These are phyloP conservation scores for Sugiyamaella paludigena DNA, from an alignment of 1,139 yeast species.

Conservation along the genomic window DNA sequence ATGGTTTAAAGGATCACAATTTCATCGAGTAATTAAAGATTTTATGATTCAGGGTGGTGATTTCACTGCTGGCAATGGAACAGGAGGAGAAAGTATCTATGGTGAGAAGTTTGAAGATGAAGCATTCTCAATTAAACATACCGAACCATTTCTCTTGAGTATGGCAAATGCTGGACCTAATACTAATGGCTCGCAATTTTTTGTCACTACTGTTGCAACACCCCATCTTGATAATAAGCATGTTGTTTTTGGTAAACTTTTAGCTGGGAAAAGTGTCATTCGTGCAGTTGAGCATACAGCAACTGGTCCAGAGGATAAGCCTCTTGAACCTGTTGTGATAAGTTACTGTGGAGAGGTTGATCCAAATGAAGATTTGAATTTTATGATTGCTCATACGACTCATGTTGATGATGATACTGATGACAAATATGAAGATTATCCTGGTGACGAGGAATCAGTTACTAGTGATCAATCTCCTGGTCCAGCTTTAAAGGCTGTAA, in stretches of 20 bases:
- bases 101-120: slow-evolving; percentile 97
- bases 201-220: slow-evolving; percentile 77
- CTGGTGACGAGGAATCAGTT: slow-evolving; percentile 59
- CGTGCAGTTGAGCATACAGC: slow-evolving; percentile 70
- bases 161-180: slow-evolving; percentile 98
- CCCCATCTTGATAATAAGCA: slow-evolving; percentile 92
- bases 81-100: slow-evolving; percentile 93
- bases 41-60: slow-evolving; percentile 70
- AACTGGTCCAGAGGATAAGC: slow-evolving; percentile 68
- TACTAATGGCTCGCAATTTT: slow-evolving; percentile 95
- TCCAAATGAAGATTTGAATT: slow-evolving; percentile 51
- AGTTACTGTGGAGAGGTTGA: slow-evolving; percentile 79
- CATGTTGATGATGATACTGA: slow-evolving; percentile 72
- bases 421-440: slow-evolving; percentile 72
- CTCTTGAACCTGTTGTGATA: slow-evolving; percentile 63
- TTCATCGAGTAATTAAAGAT: slow-evolving; percentile 85
- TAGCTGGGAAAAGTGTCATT: slow-evolving; percentile 78
- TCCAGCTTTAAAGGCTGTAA: slow-evolving; percentile 64
- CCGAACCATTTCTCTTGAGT: slow-evolving; percentile 79
- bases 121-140: slow-evolving; percentile 72
- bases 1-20: slow-evolving; percentile 71
- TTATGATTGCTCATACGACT: slow-evolving; percentile 13
- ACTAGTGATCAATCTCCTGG: slow-evolving; percentile 45
- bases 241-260: slow-evolving; percentile 90
- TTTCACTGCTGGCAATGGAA: slow-evolving; percentile 83